phyloP scores from a whole-genome alignment of 2,329 filamentous ascomycete species.

The Aspergillus versicolor region DNA sequence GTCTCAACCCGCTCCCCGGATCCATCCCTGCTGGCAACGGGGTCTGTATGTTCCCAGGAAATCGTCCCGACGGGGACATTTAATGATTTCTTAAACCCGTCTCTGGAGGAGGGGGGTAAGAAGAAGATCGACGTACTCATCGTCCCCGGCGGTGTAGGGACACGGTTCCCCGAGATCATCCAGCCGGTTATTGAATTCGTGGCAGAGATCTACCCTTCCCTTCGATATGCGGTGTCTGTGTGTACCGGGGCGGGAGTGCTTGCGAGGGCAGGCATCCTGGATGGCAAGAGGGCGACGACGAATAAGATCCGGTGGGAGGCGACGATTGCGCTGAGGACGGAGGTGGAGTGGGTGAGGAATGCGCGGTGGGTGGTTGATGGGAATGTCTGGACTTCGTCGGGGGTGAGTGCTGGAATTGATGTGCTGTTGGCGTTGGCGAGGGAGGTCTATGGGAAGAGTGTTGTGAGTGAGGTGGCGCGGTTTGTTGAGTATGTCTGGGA shows the following conservation, averaged over 20 bases:
- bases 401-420: conserved; percentile 45
- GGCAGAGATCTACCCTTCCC: conserved; percentile 42
- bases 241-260: conserved; percentile 65
- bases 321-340: background rate
- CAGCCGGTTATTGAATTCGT: conserved; percentile 47
- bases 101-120: too few species aligned
- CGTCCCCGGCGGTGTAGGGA: conserved; percentile 63
- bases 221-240: conserved; percentile 62
- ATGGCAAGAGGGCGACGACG: conserved; percentile 62
- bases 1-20: conserved; percentile 28
- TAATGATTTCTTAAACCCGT: conserved; percentile 40
- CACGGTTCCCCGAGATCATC: conserved; percentile 30
- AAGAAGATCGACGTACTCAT: conserved; percentile 56
- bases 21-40: conserved; percentile 15
- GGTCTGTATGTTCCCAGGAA: conserved; percentile 28
- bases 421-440: conserved; percentile 1
- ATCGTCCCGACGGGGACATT: conserved; percentile 45
- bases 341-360: conserved; percentile 47
- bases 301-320: conserved; percentile 40
- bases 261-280: conserved; percentile 59
- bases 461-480: background rate
- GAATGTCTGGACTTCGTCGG: conserved; percentile 66
- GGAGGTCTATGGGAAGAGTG: background rate
- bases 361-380: conserved; percentile 67
- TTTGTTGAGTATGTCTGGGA: conserved; percentile 9